Evolutionary conservation across 2,329 filamentous ascomycete species (phyloP), one percentile per base, ranked within the genome.

Genomic region (Talaromyces sp.): DNA sequence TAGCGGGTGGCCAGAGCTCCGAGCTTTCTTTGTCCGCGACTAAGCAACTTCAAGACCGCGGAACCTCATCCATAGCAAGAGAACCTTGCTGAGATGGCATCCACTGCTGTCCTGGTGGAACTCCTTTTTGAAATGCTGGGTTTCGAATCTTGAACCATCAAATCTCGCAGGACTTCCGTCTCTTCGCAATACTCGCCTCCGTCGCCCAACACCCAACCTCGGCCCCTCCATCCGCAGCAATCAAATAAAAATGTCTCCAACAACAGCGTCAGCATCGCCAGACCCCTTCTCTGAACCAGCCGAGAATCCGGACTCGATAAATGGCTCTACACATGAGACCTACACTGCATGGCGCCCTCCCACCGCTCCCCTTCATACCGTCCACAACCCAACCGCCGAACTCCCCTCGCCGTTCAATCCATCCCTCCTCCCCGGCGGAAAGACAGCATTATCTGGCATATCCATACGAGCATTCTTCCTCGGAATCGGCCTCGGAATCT

Each of bases 401-500:
- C 51, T 24, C 4, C 57, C 7, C 41, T 26, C 26, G n/a, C n/a
- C n/a, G n/a, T 27, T 70, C 51, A 70, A 77, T 62, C 54, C 63
- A 3, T 66, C 69, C 32, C 72, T 70, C 62, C 72, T 73, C 57
- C 75, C 76, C 5, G 62, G 66, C 11, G 78, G 77, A 60, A 67
- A 69, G 12, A 76, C 75, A 61, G 77, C 78, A 2, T 72, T 80
- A 29, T 69, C 74, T 1, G 76, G 77, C 6, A 77, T 80, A 60
- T 76, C 79, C 5, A 68, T 77, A 35, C 74, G 76, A 48, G 77
- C 79, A 21, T 79, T 79, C 64, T 62, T 74, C 27, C 68, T 81
- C 14, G 79, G 79, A 12, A 68, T 72, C 8, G 69, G 67, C n/a
- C 67, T 80, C 43, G 77, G 77, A 19, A 51, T 75, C 14, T 73